These are phyloP conservation scores for Peniophora sp. DNA, from an alignment of 1,284 basidiomycete species.

Conservation along the genomic window DNA sequence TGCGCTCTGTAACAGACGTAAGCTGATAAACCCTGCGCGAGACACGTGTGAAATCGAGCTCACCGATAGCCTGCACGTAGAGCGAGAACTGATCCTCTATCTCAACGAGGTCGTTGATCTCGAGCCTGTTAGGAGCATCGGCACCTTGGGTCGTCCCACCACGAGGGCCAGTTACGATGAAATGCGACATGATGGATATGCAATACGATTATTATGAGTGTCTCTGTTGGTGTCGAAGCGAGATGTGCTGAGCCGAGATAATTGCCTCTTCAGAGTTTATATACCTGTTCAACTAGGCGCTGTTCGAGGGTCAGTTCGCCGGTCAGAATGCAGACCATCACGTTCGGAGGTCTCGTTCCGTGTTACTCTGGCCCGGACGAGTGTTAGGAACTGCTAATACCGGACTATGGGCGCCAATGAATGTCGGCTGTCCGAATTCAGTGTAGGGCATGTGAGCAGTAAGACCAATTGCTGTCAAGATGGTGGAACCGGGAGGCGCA, in stretches of 20 bases:
- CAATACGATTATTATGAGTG: background rate
- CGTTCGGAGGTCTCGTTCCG: no score
- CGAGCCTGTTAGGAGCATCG: constrained; percentile 24
- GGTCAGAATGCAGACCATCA: no score
- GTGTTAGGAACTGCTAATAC: no score
- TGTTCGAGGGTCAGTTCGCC: no score
- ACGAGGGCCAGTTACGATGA: constrained; percentile 24
- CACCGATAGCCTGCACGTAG: constrained; percentile 38
- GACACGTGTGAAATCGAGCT: constrained; percentile 6
- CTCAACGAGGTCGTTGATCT: constrained; percentile 38
- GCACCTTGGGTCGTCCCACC: constrained; percentile 18
- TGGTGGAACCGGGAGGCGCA: no score
- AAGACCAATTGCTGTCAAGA: no score
- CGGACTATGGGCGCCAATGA: no score
- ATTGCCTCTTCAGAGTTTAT: no score
- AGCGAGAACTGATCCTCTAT: constrained; percentile 36
- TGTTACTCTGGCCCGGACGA: no score
- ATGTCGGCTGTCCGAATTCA: no score
- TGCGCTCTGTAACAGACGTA: constrained; percentile 19
- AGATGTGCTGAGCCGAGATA: background rate
- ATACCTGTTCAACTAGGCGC: no score
- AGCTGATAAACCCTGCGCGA: background rate
- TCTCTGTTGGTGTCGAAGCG: background rate
- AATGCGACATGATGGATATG: constrained; percentile 5
- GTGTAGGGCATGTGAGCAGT: no score